A percentile compares a stretch with the other conserved stretches of the same genome.
Conservation (phyloP, 345 rosid species). For the Lepidium aucheri region DNA sequence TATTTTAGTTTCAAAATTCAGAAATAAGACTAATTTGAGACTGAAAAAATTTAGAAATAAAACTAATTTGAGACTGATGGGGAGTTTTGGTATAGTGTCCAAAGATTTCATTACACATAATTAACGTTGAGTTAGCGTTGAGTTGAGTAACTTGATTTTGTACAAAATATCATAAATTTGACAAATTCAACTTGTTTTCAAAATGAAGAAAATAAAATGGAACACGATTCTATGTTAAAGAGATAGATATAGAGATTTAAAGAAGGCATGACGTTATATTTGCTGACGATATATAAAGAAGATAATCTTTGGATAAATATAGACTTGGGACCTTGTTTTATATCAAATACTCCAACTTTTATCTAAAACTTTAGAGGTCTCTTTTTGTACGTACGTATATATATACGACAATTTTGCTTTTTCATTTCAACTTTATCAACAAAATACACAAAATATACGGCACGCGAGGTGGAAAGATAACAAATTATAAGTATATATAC, state of each 20-base stretch:
- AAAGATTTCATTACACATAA: background rate
- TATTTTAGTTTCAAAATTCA: too few relatives aligned
- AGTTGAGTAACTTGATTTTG: background rate
- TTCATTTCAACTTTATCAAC: background rate
- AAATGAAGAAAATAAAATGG: background rate
- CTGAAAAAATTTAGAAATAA: too few relatives aligned
- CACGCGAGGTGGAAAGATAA: background rate
- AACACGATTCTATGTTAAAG: conserved; percentile 13
- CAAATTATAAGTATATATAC: background rate
- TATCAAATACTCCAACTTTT: background rate
- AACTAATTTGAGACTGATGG: too few relatives aligned
- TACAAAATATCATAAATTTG: background rate
- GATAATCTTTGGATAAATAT: conserved; percentile 6
- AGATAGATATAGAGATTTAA: background rate
- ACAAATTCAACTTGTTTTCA: background rate
- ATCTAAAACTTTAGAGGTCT: background rate
- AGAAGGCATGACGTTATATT: conserved; percentile 8
- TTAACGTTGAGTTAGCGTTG: background rate
- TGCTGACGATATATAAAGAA: conserved; percentile 11
- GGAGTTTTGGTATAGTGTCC: too few relatives aligned
- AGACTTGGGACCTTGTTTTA: background rate
- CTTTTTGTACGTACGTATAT: background rate
- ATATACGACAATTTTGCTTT: background rate
- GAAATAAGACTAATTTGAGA: too few relatives aligned
- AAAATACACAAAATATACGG: background rate